phyloP scores from a whole-genome alignment of 2,329 filamentous ascomycete species.

The Fusarium devonianum region DNA sequence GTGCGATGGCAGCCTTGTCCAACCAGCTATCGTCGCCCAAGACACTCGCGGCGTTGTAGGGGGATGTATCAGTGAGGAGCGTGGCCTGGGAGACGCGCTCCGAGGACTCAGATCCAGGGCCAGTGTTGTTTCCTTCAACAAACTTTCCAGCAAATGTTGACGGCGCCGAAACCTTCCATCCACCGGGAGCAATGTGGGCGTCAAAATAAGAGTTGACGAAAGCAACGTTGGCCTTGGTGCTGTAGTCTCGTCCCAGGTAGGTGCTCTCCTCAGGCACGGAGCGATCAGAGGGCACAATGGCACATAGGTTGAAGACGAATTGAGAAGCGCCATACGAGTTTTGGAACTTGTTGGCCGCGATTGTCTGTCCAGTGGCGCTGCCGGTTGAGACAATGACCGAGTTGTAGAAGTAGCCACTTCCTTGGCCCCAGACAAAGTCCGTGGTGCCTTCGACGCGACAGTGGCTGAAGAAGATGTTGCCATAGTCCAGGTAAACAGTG shows the following conservation, averaged over 20 bases:
- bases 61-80: slow-evolving; percentile 54
- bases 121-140: slow-evolving; percentile 45
- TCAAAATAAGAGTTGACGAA: slow-evolving; percentile 44
- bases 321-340: slow-evolving; percentile 45
- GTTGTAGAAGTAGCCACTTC: slow-evolving; percentile 37
- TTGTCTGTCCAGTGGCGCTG: slow-evolving; percentile 33
- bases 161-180: slow-evolving; percentile 38
- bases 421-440: slow-evolving; percentile 35
- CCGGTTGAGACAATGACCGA: slow-evolving; percentile 30
- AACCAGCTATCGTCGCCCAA: slow-evolving; percentile 45
- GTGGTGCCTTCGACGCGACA: slow-evolving; percentile 28
- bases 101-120: slow-evolving; percentile 38
- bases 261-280: slow-evolving; percentile 36
- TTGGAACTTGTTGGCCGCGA: slow-evolving; percentile 42
- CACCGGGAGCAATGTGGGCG: slow-evolving; percentile 37
- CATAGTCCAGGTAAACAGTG: slow-evolving; percentile 34
- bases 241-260: slow-evolving; percentile 43
- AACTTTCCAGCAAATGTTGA: slow-evolving; percentile 41
- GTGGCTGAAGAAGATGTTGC: slow-evolving; percentile 36
- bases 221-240: slow-evolving; percentile 34
- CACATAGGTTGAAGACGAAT: slow-evolving; percentile 52
- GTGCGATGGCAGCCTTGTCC: slow-evolving; percentile 41
- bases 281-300: slow-evolving; percentile 43
- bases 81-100: slow-evolving; percentile 35
- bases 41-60: slow-evolving; percentile 53